Conservation (phyloP, 768 basidiomycete genomes). For the Scleroderma citrinum region DNA sequence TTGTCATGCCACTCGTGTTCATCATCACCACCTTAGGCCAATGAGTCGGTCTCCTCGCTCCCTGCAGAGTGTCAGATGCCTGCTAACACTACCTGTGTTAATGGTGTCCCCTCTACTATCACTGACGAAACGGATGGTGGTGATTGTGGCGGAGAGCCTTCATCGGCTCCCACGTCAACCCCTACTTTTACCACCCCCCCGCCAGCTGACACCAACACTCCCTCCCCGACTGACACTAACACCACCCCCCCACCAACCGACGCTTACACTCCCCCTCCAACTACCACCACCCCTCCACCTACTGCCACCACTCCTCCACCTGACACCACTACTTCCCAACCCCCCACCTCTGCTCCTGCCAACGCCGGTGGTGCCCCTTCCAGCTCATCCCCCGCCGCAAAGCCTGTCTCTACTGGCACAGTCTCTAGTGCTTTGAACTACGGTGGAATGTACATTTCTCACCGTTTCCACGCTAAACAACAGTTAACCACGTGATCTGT, state of each 20-base stretch:
- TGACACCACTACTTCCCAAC: neutral
- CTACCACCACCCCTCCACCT: conserved; percentile 6
- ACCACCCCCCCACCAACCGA: conserved; percentile 4
- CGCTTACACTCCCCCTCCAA: neutral
- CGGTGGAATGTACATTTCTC: neutral
- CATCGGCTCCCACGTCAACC: conserved; percentile 10
- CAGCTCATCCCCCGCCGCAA: neutral
- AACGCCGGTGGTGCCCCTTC: neutral
- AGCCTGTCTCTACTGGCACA: neutral
- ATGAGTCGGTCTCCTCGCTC: conserved; percentile 43
- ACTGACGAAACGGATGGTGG: conserved; percentile 25
- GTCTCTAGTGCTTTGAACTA: neutral
- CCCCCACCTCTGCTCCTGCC: neutral
- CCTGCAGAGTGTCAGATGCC: conserved; percentile 49
- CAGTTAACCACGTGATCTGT: neutral
- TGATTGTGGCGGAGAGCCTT: conserved; percentile 28
- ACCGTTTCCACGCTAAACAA: neutral
- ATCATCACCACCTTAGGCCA: conserved; percentile 32
- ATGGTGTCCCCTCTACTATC: conserved; percentile 6
- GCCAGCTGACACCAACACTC: conserved; percentile 3
- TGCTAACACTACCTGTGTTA: conserved; percentile 21
- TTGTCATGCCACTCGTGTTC: neutral
- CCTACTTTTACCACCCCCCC: conserved; percentile 6
- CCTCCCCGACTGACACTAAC: neutral
- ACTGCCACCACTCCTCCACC: neutral